phyloP scores from a whole-genome alignment of 2,329 filamentous ascomycete genomes.

The Endocalyx cinctus region DNA sequence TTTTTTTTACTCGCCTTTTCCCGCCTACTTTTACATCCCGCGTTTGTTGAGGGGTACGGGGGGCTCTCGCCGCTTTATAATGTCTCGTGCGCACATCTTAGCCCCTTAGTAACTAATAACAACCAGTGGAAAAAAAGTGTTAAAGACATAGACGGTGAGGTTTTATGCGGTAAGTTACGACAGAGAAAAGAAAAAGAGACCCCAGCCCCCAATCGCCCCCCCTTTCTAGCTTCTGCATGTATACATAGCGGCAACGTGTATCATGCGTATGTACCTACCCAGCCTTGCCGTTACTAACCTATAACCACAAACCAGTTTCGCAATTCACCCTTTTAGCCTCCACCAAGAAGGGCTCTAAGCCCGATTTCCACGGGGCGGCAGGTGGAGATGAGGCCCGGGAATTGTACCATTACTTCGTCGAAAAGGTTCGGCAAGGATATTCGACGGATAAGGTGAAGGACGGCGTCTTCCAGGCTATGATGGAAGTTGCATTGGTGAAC shows the following conservation, averaged over 20 bases:
- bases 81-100: no score
- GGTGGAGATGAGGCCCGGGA: conserved; percentile 71
- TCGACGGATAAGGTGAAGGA: conserved; percentile 74
- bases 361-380: conserved; percentile 88
- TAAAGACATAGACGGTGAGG: conserved; percentile 80
- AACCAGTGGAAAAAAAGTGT: conserved; percentile 85
- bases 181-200: background rate
- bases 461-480: conserved; percentile 98
- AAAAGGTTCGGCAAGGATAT: conserved; percentile 70
- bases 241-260: no score
- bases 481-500: conserved; percentile 92
- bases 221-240: no score
- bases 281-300: no score
- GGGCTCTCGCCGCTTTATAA: background rate
- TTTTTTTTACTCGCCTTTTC: background rate
- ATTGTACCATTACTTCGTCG: conserved; percentile 80
- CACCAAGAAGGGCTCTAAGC: conserved; percentile 94
- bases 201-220: no score
- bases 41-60: no score
- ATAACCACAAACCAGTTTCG: no score
- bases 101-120: conserved; percentile 4
- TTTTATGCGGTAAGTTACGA: conserved; percentile 74
- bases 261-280: no score
- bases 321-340: conserved; percentile 92
- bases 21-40: background rate